These are phyloP conservation scores for Blastocystis sp. DNA, from an alignment of 352 stramenopile genomes.

Conservation along the genomic window DNA sequence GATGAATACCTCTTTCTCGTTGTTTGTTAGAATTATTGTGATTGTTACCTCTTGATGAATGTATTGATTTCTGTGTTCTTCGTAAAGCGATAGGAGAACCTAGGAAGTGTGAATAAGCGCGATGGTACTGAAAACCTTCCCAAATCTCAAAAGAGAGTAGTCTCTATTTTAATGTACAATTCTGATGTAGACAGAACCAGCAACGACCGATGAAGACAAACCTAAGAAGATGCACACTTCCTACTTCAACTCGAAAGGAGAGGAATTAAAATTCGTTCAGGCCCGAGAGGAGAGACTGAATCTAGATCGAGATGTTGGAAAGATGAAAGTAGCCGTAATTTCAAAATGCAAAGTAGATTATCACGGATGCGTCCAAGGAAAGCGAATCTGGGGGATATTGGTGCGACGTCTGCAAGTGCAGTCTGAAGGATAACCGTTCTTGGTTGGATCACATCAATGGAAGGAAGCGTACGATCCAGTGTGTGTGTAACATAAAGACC, in stretches of 20 bases:
- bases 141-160: conserved; percentile 30
- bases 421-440: conserved; percentile 83
- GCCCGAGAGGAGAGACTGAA: conserved; percentile 72
- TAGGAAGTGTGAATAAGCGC: background rate
- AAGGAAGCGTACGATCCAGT: conserved; percentile 75
- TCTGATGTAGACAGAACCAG: background rate
- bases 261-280: conserved; percentile 43
- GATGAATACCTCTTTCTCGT: background rate
- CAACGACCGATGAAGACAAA: background rate
- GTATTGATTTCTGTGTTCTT: background rate
- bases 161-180: background rate
- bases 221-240: conserved; percentile 24
- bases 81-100: background rate
- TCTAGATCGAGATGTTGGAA: conserved; percentile 77
- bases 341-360: conserved; percentile 67
- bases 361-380: conserved; percentile 75
- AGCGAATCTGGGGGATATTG: conserved; percentile 78
- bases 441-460: conserved; percentile 90
- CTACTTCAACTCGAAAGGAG: conserved; percentile 22
- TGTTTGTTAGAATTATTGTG: background rate
- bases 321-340: conserved; percentile 64
- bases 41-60: conserved; percentile 5
- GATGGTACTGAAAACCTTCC: background rate
- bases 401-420: conserved; percentile 83
- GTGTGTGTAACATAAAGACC: conserved; percentile 68